These are phyloP conservation scores for Russula sp. DNA, from an alignment of 768 basidiomycete genomes.

Conservation along the genomic window DNA sequence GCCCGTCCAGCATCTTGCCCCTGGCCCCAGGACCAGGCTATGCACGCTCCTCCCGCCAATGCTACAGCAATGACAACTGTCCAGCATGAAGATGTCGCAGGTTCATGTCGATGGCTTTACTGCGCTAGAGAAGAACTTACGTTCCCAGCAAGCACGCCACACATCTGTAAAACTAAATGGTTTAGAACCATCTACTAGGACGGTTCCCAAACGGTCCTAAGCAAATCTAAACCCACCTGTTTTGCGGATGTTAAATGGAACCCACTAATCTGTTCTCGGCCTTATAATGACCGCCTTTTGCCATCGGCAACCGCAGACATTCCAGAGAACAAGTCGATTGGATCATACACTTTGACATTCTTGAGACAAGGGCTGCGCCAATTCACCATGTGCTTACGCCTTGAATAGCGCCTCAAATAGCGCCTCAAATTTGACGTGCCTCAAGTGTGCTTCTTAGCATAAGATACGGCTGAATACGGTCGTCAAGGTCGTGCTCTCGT, in stretches of 20 bases:
- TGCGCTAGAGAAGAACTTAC: no score
- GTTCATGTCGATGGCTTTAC: no score
- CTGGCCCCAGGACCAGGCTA: background rate
- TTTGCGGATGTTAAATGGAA: no score
- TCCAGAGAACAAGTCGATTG: background rate
- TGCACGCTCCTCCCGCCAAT: background rate
- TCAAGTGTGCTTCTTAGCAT: background rate
- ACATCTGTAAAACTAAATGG: no score
- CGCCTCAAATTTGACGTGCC: background rate
- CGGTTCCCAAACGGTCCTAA: no score
- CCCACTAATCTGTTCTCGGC: background rate
- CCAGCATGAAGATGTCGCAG: background rate
- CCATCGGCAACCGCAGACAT: background rate
- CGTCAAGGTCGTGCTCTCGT: background rate
- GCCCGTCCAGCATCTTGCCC: background rate
- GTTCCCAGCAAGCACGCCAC: no score
- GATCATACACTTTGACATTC: background rate
- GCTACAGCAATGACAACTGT: background rate
- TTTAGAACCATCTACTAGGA: no score
- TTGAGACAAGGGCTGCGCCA: background rate
- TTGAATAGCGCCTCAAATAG: background rate
- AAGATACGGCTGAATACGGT: background rate
- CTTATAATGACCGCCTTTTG: background rate
- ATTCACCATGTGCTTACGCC: background rate
- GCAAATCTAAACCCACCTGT: no score